Conservation (phyloP, 139 green algal species). For the Medakamo hakoo region DNA sequence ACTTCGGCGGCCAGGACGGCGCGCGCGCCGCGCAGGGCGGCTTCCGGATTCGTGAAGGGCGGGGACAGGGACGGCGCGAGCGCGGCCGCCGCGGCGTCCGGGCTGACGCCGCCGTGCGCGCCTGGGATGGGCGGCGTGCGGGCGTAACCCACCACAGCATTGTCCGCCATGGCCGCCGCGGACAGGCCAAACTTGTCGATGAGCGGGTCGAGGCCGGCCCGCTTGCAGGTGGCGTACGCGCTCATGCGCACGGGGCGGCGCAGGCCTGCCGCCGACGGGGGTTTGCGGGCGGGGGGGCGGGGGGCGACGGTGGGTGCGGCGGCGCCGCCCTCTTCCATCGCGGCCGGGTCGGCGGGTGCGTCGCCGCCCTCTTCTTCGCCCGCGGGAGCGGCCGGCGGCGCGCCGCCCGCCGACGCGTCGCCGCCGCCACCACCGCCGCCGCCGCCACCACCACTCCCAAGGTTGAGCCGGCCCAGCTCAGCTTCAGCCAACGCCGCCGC, state of each 20-base stretch:
- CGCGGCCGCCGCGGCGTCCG: conserved; percentile 12
- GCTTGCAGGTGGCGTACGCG: neutral
- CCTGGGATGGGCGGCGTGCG: neutral
- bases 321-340: too few species aligned
- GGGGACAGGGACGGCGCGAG: conserved; percentile 8
- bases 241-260: too few species aligned
- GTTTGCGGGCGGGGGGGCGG: conserved; percentile 1
- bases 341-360: too few species aligned
- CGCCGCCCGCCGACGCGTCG: neutral
- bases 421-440: conserved; percentile 5
- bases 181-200: conserved; percentile 12
- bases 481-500: conserved; percentile 4
- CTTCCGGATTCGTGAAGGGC: conserved; percentile 9
- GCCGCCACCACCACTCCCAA: neutral
- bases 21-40: conserved; percentile 20
- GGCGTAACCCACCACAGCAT: conserved; percentile 30
- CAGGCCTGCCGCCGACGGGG: neutral
- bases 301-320: too few species aligned
- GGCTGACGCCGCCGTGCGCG: neutral
- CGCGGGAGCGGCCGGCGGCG: neutral
- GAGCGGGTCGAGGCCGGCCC: conserved; percentile 18
- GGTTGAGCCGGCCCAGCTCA: conserved; percentile 1
- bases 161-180: conserved; percentile 39
- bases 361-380: neutral
- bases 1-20: conserved; percentile 28